These are phyloP conservation scores for Mallotus nudiflorus DNA, from an alignment of 345 rosid species.

Conservation along the genomic window DNA sequence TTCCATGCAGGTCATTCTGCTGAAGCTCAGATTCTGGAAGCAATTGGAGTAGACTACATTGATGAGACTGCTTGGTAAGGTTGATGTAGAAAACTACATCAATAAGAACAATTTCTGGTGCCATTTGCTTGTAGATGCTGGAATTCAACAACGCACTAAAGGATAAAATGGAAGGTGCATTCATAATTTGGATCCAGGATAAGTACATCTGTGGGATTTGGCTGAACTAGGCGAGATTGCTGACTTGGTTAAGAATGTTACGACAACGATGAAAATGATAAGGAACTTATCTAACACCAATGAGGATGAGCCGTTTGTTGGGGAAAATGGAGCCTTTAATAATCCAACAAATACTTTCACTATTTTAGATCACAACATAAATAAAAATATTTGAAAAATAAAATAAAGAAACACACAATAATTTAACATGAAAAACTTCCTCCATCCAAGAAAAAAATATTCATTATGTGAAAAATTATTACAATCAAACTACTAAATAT, in stretches of 20 bases:
- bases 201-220: conserved; percentile 11
- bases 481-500: too few species aligned
- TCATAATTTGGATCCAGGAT: conserved; percentile 41
- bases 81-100: conserved; percentile 48
- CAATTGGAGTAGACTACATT: conserved; percentile 47
- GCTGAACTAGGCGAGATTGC: conserved; percentile 32
- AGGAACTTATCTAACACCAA: conserved; percentile 50
- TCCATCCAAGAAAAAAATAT: too few species aligned
- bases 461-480: too few species aligned
- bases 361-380: too few species aligned
- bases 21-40: conserved; percentile 70
- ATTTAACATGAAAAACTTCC: too few species aligned
- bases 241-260: conserved; percentile 36
- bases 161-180: conserved; percentile 44
- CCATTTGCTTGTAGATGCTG: conserved; percentile 42
- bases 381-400: too few species aligned
- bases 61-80: conserved; percentile 56
- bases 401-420: too few species aligned
- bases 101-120: conserved; percentile 41
- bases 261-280: conserved; percentile 41
- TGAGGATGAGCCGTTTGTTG: conserved; percentile 59
- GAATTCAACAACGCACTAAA: conserved; percentile 42
- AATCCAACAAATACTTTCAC: too few species aligned
- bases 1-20: conserved; percentile 67
- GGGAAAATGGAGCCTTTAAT: too few species aligned